Evolutionary conservation across 129 eudicot species (phyloP), one percentile per base, ranked within the genome.

Genomic region (Chrysanthemum makinoi): DNA sequence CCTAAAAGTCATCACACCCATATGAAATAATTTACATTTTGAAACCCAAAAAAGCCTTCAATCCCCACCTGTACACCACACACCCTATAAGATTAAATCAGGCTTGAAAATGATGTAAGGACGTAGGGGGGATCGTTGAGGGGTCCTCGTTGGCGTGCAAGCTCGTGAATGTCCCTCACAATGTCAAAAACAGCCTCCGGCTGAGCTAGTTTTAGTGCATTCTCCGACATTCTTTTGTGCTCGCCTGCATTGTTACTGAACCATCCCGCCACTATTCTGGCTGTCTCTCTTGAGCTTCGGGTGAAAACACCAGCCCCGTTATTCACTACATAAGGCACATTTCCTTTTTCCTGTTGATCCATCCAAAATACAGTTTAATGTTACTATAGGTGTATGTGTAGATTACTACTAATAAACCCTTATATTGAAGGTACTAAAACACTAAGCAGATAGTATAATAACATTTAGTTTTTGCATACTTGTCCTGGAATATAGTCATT

Each of bases 401-500:
- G 11, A 55, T 17, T 11, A 56, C 61, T 12, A 28, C 61, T 12
- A 28, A 7, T 56, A 16, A 5, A 56, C 61, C 28, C 10, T 55
- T 3, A 17, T 54, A 55, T 17, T 7, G 61, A 56, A 7, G 22
- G 13, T 10, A 20, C 63, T 57, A 57, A 57, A 57, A 19, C 33
- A 20, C 33, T 57, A 57, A 57, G 4, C 10, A 16, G 61, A 19
- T 0, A 16, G 16, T 6, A 19, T 26, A 56, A 1, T 35, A 57
- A 57, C 35, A 57, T 57, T 12, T 9, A 57, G 13, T 57, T 4
- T 57, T 57, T 17, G 69, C 98, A 65, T 79, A 89, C 96, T 79
- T 94, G 96, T 80, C 98, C 98, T 9, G 98, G 98, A 80, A 94
- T 94, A 80, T 89, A 94, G 82, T 94, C 98, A 53, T 94, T 94